phyloP scores from a whole-genome alignment of 495 filamentous ascomycete genomes.

The Emericellopsis terricola region DNA sequence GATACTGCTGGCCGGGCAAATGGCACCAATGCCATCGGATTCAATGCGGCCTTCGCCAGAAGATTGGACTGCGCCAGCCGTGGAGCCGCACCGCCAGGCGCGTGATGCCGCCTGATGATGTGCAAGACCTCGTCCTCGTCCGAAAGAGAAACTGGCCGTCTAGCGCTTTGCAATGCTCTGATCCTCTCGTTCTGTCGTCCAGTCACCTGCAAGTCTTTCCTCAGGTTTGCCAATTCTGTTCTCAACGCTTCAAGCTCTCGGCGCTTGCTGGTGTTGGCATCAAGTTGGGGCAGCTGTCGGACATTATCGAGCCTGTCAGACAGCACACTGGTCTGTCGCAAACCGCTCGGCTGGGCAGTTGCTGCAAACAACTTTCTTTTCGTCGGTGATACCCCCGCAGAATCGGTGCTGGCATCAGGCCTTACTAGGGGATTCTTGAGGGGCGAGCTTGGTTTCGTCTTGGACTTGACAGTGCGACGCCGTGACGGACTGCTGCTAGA shows the following conservation, averaged over 20 bases:
- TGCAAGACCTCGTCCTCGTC: conserved; percentile 16
- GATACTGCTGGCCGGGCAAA: conserved; percentile 19
- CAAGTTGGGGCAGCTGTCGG: conserved; percentile 16
- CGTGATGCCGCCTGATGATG: conserved; percentile 17
- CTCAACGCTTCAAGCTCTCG: conserved; percentile 16
- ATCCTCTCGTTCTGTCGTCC: conserved; percentile 21
- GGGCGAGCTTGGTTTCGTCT: conserved; percentile 24
- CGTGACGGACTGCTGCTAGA: conserved; percentile 20
- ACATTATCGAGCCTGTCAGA: not conserved
- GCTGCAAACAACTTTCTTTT: not conserved
- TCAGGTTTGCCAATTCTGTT: conserved; percentile 16
- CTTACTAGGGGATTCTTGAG: conserved; percentile 22
- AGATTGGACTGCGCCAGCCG: conserved; percentile 11
- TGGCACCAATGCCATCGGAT: conserved; percentile 30
- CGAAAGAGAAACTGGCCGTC: conserved; percentile 6
- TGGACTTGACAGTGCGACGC: conserved; percentile 11
- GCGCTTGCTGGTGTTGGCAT: conserved; percentile 21
- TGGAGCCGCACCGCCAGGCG: conserved; percentile 13
- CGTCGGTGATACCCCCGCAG: not conserved
- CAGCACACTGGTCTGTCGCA: not conserved
- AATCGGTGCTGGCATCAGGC: too few species aligned
- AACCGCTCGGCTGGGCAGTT: not conserved
- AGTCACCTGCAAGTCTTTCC: conserved; percentile 17
- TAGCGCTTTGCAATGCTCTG: conserved; percentile 8
- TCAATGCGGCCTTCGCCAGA: conserved; percentile 18